These are phyloP conservation scores for Penicillium occitanis DNA, from an alignment of 2,329 filamentous ascomycete genomes.

Conservation along the genomic window DNA sequence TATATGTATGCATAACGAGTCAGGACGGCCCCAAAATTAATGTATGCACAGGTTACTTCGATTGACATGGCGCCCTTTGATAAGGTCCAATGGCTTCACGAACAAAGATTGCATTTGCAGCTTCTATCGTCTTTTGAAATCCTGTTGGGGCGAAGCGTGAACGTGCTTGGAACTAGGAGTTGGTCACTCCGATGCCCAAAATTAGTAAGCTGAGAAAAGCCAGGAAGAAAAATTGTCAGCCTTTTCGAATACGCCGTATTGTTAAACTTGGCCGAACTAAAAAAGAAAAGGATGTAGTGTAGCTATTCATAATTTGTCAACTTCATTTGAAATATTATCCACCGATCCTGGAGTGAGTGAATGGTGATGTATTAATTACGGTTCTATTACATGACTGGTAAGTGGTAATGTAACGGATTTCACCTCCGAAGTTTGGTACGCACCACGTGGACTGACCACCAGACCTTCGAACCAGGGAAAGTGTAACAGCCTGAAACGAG, in stretches of 20 bases:
- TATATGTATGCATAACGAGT: background rate
- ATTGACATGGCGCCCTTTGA: background rate
- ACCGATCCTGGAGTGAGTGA: background rate
- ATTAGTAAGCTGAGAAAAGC: background rate
- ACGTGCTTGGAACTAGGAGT: background rate
- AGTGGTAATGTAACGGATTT: background rate
- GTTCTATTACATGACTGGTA: background rate
- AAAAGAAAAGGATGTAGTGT: background rate
- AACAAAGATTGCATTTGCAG: background rate
- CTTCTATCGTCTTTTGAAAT: background rate
- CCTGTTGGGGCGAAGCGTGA: background rate
- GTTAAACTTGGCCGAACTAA: background rate
- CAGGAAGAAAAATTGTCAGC: background rate
- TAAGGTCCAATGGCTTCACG: background rate
- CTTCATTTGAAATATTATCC: background rate
- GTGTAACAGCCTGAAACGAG: background rate
- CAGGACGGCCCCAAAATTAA: background rate
- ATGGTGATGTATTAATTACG: background rate
- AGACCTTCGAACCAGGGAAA: background rate
- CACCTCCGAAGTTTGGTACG: background rate
- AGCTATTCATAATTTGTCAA: background rate
- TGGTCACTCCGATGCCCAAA: background rate
- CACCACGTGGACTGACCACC: background rate
- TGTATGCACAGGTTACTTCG: background rate
- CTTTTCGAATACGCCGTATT: background rate